Evolutionary conservation across 176 grass and related monocot species (phyloP), one percentile per base, ranked within the genome.

Genomic region (Otatea glauca): DNA sequence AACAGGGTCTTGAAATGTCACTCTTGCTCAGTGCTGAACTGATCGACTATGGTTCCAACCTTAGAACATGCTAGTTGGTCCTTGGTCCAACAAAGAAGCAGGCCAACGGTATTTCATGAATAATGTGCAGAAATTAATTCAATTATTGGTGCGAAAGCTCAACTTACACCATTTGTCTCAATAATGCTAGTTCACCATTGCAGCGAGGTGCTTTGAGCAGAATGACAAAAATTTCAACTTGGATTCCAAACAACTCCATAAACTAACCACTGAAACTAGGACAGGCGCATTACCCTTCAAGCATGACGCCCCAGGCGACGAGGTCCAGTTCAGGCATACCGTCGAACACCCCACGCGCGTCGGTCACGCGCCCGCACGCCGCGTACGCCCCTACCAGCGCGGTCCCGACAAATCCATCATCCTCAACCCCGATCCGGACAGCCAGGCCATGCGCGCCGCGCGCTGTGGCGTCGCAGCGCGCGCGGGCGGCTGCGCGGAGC

Each of bases 271-370:
- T 2, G 3, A 17, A 38, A 12, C 16, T 1, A 21, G 71, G 9
- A 3, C 0, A 56, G 13, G 16, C 5, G 17, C 35, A 15, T 78
- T 93, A 98, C 91, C 92, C 48, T 24, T 95, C 89, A 67, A 95
- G 86, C 91, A 98, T 93, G 54, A 95, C 90, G 49, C 89, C 77
- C 95, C 95, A 98, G 6, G 95, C 89, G 45, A 95, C 73, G 71
- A 93, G 75, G 74, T 98, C 95, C 80, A 87, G 67, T 9, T 66
- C 78, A 0, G 29, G 45, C 90, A 98, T 98, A 68, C 72, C 75
- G 35, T 93, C 91, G 50, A 95, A 98, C 79, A 93, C 73, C 50
- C 27, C 72, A 65, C 92, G 91, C 25, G 92, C 92, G 16, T 90
- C 87, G 0, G 1, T 42, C 50, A 76, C 55, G 6, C 38, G 18